A percentile compares a stretch with the other conserved stretches of the same genome.
Evolutionary conservation across 2,329 filamentous ascomycete species (phyloP).

Genomic region (Trichoderma arundinaceum): DNA sequence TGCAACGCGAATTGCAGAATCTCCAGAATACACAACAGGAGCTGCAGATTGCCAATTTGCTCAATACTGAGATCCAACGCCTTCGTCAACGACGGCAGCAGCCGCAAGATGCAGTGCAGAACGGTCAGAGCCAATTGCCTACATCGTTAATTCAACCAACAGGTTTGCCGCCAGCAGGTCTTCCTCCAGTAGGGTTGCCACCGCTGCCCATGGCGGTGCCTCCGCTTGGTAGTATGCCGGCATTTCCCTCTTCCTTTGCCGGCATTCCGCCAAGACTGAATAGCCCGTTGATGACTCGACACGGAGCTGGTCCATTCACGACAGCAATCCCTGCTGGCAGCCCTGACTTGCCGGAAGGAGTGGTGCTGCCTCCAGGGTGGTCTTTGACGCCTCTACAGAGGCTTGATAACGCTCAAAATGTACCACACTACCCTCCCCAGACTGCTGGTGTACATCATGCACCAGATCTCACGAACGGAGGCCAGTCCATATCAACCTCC

Average conservation of each 20-base stretch:
- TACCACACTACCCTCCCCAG: slow-evolving; percentile 36
- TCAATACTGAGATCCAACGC: slow-evolving; percentile 71
- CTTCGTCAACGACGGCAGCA: slow-evolving; percentile 61
- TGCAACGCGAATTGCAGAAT: slow-evolving; percentile 69
- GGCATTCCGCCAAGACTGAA: slow-evolving; percentile 45
- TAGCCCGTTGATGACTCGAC: slow-evolving; percentile 53
- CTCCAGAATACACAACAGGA: slow-evolving; percentile 71
- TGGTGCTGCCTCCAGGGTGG: slow-evolving; percentile 70
- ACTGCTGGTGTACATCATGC: slow-evolving; percentile 34
- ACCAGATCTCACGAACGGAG: slow-evolving; percentile 32
- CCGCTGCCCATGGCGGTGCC: slow-evolving; percentile 2
- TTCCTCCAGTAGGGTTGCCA: slow-evolving; percentile 28
- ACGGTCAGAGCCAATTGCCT: slow-evolving; percentile 31
- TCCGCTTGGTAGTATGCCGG: slow-evolving; percentile 11
- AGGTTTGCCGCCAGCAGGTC: slow-evolving; percentile 5
- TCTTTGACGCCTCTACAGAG: slow-evolving; percentile 66
- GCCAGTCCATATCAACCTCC: slow-evolving; percentile 22
- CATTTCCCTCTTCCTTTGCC: slow-evolving; percentile 36
- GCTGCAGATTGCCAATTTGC: slow-evolving; percentile 67
- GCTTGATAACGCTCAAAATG: slow-evolving; percentile 49
- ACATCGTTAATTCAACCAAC: slow-evolving; percentile 31
- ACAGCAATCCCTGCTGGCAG: slow-evolving; percentile 64
- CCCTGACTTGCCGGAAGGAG: slow-evolving; percentile 65
- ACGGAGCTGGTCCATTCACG: slow-evolving; percentile 53
- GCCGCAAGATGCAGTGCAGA: slow-evolving; percentile 40